These are phyloP conservation scores for Nemophila menziesii DNA, from an alignment of 257 asterid species.

Conservation along the genomic window DNA sequence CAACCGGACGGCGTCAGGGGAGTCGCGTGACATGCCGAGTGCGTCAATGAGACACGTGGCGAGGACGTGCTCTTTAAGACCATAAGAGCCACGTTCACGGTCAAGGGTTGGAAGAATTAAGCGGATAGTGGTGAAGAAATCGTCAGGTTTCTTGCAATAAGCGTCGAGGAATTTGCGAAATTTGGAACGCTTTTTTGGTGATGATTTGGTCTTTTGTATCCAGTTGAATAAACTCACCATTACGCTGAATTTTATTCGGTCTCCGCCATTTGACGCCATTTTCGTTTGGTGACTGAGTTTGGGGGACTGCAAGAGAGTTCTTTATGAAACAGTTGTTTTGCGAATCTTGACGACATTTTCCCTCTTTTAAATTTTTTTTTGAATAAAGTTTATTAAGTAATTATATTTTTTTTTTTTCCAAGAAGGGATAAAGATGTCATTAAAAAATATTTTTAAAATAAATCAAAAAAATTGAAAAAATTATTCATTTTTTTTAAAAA, in stretches of 20 bases:
- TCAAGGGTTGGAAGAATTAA: slow-evolving; percentile 73
- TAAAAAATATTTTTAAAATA: no score
- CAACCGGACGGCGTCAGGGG: slow-evolving; percentile 72
- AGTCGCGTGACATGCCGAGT: slow-evolving; percentile 81
- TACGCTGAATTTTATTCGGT: slow-evolving; percentile 63
- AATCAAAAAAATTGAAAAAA: no score
- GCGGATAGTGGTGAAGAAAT: slow-evolving; percentile 75
- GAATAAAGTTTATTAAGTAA: no score
- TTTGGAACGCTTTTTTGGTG: slow-evolving; percentile 54
- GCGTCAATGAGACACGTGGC: slow-evolving; percentile 90
- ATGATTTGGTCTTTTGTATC: slow-evolving; percentile 75
- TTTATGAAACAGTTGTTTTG: not conserved
- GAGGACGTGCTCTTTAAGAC: slow-evolving; percentile 84
- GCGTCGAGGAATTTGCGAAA: slow-evolving; percentile 89
- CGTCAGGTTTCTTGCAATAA: slow-evolving; percentile 54
- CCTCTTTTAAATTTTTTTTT: not conserved
- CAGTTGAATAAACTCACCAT: slow-evolving; percentile 73
- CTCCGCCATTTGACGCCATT: slow-evolving; percentile 17
- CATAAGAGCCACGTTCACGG: slow-evolving; percentile 89
- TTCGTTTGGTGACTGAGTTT: not conserved
- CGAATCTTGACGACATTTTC: not conserved
- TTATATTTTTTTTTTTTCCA: no score
- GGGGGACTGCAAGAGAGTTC: not conserved
- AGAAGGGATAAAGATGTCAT: no score
- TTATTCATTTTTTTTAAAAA: no score